Evolutionary conservation across 306 rosid species (phyloP).

Genomic region (Prunus mume): DNA sequence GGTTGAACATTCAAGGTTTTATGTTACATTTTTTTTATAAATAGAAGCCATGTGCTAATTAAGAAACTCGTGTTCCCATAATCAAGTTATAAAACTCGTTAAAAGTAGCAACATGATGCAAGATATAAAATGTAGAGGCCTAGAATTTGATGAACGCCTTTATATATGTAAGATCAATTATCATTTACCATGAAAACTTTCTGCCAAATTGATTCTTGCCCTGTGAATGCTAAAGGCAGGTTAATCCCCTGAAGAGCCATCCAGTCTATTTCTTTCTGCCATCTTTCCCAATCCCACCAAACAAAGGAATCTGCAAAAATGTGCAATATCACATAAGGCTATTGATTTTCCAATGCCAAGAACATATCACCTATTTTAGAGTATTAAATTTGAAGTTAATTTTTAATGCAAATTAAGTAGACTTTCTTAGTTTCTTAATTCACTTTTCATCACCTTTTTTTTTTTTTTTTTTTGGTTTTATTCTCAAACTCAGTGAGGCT

Average conservation of each 20-base stretch:
- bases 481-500: background rate
- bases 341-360: background rate
- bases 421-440: background rate
- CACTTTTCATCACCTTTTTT: background rate
- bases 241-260: conserved; percentile 98
- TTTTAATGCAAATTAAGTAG: background rate
- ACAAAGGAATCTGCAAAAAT: conserved; percentile 76
- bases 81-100: background rate
- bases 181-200: conserved; percentile 69
- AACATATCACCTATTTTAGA: background rate
- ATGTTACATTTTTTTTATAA: background rate
- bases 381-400: background rate
- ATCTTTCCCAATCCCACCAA: conserved; percentile 99
- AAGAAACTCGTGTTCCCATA: background rate
- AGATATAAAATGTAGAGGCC: background rate
- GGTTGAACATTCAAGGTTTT: background rate
- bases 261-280: conserved; percentile 98
- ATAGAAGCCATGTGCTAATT: background rate
- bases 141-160: background rate
- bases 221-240: conserved; percentile 91
- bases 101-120: background rate
- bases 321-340: background rate
- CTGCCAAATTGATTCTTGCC: conserved; percentile 96
- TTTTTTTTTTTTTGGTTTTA: background rate
- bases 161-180: background rate